These are phyloP conservation scores for Plasmodium vivax DNA, from an alignment of 169 alveolate genomes.

Conservation along the genomic window DNA sequence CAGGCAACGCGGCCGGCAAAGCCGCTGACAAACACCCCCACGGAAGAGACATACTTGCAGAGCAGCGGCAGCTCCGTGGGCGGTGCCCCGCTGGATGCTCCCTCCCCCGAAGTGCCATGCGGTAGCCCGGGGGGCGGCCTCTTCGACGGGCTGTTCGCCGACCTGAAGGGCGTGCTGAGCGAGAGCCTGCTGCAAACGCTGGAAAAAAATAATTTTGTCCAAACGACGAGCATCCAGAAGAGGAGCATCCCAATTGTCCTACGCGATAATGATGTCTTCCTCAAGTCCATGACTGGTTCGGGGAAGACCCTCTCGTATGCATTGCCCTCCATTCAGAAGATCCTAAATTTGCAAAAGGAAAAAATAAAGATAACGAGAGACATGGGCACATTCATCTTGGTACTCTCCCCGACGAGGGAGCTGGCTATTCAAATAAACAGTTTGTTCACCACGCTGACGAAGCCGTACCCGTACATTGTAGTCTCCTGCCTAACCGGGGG, in stretches of 20 bases:
- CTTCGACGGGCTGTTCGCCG: conserved; percentile 69
- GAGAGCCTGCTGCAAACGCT: conserved; percentile 25
- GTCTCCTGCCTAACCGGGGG: conserved; percentile 90
- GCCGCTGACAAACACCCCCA: not conserved
- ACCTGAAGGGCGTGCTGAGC: conserved; percentile 24
- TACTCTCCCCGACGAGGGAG: conserved; percentile 92
- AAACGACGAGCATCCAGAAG: conserved; percentile 89
- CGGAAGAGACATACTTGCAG: not conserved
- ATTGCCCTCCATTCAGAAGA: conserved; percentile 91
- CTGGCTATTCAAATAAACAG: conserved; percentile 88
- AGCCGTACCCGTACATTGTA: conserved; percentile 83
- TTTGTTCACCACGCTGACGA: conserved; percentile 72
- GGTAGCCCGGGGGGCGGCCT: not conserved
- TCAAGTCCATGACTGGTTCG: conserved; percentile 96
- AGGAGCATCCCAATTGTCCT: conserved; percentile 92
- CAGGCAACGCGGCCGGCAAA: not conserved
- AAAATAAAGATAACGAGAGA: conserved; percentile 78
- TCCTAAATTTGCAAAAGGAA: conserved; percentile 54
- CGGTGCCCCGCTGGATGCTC: not conserved
- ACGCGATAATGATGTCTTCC: conserved; percentile 92
- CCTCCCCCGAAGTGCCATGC: not conserved
- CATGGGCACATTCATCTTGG: conserved; percentile 86
- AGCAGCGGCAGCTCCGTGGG: not conserved
- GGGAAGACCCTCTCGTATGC: conserved; percentile 97
- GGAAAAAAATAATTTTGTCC: conserved; percentile 81